Conservation (phyloP, 257 asterid species). For the Salvia miltiorrhiza region DNA sequence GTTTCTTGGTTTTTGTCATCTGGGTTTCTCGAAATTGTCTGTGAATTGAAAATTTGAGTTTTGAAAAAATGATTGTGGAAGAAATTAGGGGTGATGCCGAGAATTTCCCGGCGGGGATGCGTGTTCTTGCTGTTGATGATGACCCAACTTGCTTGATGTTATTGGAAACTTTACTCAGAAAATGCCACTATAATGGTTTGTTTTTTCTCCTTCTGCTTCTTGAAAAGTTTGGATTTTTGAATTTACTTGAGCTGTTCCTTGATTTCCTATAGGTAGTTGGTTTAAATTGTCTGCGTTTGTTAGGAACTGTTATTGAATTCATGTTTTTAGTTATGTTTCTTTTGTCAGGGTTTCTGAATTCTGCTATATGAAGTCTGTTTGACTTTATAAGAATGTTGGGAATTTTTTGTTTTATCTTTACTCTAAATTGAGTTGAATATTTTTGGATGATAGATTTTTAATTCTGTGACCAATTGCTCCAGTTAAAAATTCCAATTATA, state of each 20-base stretch:
- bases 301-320: not conserved
- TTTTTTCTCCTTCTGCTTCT: not conserved
- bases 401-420: not conserved
- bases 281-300: not conserved
- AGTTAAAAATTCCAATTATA: not conserved
- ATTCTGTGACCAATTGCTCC: not conserved
- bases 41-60: constrained; percentile 11
- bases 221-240: not conserved
- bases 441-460: not conserved
- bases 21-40: constrained; percentile 15
- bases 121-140: constrained; percentile 95
- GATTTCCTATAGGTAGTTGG: not conserved
- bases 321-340: not conserved
- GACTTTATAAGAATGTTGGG: constrained; percentile 8
- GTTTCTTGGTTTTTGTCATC: constrained; percentile 15
- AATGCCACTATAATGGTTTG: constrained; percentile 78
- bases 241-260: constrained; percentile 1
- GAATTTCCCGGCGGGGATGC: constrained; percentile 74
- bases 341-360: not conserved
- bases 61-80: constrained; percentile 57
- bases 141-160: constrained; percentile 67
- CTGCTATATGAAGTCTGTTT: constrained; percentile 13
- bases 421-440: not conserved
- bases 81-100: constrained; percentile 43
- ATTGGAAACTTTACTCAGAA: constrained; percentile 64